Conservation (phyloP, 768 basidiomycete species). For the Kwoniella dejecticola region DNA sequence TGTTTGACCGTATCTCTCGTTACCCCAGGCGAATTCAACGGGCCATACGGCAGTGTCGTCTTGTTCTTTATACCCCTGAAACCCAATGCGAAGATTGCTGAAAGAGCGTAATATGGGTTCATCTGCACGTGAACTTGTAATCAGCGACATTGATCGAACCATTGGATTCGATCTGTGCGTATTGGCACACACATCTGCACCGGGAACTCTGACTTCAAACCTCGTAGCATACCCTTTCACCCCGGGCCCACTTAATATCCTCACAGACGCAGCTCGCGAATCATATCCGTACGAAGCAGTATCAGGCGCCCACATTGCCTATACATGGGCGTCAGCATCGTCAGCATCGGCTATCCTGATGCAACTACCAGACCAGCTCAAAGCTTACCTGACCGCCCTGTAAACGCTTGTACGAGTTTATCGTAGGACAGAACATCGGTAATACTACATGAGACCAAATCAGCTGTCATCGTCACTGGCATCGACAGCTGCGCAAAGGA, state of each 20-base stretch:
- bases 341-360: too few species aligned
- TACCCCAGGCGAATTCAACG: slow-evolving; percentile 60
- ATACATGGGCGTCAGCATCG: not conserved
- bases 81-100: slow-evolving; percentile 84
- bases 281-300: slow-evolving; percentile 94
- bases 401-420: slow-evolving; percentile 96
- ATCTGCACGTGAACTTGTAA: slow-evolving; percentile 44
- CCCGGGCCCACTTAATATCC: slow-evolving; percentile 88
- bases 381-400: slow-evolving; percentile 73
- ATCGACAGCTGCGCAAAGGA: slow-evolving; percentile 4
- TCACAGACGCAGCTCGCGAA: slow-evolving; percentile 85
- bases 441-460: slow-evolving; percentile 60
- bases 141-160: not conserved
- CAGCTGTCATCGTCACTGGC: not conserved
- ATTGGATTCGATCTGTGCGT: too few species aligned
- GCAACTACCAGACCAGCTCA: too few species aligned
- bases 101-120: slow-evolving; percentile 85
- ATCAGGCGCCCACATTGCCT: slow-evolving; percentile 88
- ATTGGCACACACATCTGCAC: slow-evolving; percentile 74
- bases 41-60: slow-evolving; percentile 67
- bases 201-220: slow-evolving; percentile 90
- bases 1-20: slow-evolving; percentile 65
- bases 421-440: slow-evolving; percentile 81
- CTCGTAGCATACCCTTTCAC: slow-evolving; percentile 79
- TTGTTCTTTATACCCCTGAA: slow-evolving; percentile 83